Base-by-base conservation (phyloP, 805 yeast species). In the Starmerella powellii region DNA sequence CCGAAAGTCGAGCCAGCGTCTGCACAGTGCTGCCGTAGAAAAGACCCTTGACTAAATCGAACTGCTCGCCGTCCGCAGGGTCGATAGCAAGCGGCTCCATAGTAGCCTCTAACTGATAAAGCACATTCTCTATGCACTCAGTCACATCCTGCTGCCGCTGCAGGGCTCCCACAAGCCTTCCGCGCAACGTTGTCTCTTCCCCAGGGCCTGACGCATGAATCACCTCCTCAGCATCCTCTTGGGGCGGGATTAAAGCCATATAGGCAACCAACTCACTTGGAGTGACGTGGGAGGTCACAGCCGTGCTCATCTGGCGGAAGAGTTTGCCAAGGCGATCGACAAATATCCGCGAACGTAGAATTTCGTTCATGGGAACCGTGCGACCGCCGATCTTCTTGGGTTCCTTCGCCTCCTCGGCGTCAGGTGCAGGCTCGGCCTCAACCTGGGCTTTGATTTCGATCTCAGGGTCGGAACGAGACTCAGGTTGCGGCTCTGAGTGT, bases 111-210 rank as follows among this genome's bases (percentile, higher is more conserved):
- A 91, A 65, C 59, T 88, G 97, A 49, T 80, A 82, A 12, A 87
- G 67, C 6, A 91, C 96, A 59, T 91, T 91, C 42, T 87, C 94
- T 55, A 88, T 86, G 60, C 97, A 88, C 58, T 91, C 98, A 0
- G 96, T 86, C 16, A 91, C 97, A 65, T 91, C 98, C 59, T 91
- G 98, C 58, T 91, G 98, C 50, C 94, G 49, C 38, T 53, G 53
- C 29, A 52, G 34, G 2, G 56, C 57, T 8, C 39, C 48, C 11
- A 23, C 35, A 2, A 50, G 38, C 23, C 44, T 37, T 11, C 33
- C 44, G 15, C 37, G 35, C 26, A 49, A 34, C 18, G 24, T 26
- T 6, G 38, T 18, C 34, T 41, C 42, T 16, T 42, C 38, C 12
- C 20, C 33, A 15, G 32, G 41, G 13, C 23, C 31, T 12, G 27